Evolutionary conservation across 192 early-diverging fungal genomes (phyloP).

Genomic region (Podila horticola): DNA sequence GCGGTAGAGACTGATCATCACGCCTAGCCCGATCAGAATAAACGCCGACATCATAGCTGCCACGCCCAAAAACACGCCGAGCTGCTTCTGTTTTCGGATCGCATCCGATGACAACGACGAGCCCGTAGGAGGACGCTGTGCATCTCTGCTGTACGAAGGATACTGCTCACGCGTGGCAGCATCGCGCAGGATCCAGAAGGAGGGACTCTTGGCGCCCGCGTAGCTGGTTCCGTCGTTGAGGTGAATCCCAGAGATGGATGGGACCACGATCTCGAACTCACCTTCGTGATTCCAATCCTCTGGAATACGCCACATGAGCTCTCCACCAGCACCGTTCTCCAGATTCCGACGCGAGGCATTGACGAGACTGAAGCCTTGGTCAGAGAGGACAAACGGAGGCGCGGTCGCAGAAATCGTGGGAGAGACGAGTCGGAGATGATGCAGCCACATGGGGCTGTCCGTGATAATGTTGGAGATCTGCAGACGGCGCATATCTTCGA

Average conservation of each 20-base stretch:
- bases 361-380: conserved; percentile 20
- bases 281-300: conserved; percentile 46
- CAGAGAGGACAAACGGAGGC: conserved; percentile 17
- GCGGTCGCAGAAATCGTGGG: neutral
- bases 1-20: conserved; percentile 12
- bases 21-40: conserved; percentile 12
- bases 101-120: neutral
- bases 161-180: conserved; percentile 2
- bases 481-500: conserved; percentile 1
- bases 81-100: conserved; percentile 4
- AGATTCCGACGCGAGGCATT: conserved; percentile 6
- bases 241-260: conserved; percentile 3
- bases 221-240: neutral
- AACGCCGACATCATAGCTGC: conserved; percentile 32
- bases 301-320: conserved; percentile 35
- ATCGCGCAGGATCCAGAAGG: conserved; percentile 49
- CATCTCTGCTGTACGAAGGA: conserved; percentile 23
- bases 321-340: conserved; percentile 8
- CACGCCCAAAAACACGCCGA: conserved; percentile 33
- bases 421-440: conserved; percentile 20
- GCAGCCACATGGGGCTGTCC: conserved; percentile 20
- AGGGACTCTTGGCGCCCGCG: neutral
- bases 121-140: neutral
- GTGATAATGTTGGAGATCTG: conserved; percentile 12
- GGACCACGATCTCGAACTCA: conserved; percentile 38